A percentile compares a stretch with the other conserved stretches of the same genome.
Conservation (phyloP, 2,329 filamentous ascomycete genomes). For the Cladophialophora immunda region DNA sequence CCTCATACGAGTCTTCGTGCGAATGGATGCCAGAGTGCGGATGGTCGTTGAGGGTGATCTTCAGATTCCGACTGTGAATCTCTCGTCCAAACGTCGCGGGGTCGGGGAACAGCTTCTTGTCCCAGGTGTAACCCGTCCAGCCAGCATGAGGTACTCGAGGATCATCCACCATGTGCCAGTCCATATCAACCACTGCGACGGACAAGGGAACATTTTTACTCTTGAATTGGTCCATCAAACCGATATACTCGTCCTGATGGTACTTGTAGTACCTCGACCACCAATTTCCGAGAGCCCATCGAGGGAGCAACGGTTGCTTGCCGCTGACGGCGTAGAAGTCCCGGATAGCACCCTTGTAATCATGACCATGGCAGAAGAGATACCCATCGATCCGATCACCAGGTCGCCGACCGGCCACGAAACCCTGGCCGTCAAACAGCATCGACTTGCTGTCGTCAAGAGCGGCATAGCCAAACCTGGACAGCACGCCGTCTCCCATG, state of each 20-base stretch:
- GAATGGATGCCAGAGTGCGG: constrained; percentile 66
- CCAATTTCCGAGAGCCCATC: constrained; percentile 71
- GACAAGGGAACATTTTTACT: constrained; percentile 63
- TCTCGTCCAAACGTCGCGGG: constrained; percentile 61
- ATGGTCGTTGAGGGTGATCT: constrained; percentile 68
- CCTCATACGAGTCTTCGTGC: constrained; percentile 65
- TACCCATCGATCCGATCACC: constrained; percentile 64
- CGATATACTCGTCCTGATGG: constrained; percentile 63
- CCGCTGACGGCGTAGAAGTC: constrained; percentile 66
- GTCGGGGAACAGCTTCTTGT: constrained; percentile 65
- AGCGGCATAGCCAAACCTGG: constrained; percentile 59
- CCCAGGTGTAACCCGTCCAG: constrained; percentile 72
- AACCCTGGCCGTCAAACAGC: constrained; percentile 64
- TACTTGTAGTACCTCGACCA: constrained; percentile 72
- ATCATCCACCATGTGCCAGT: constrained; percentile 68
- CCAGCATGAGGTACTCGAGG: constrained; percentile 58
- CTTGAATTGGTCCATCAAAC: constrained; percentile 65
- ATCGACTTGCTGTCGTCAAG: constrained; percentile 66
- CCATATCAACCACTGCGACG: constrained; percentile 71
- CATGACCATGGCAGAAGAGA: constrained; percentile 67
- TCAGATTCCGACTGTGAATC: constrained; percentile 62
- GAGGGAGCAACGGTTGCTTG: constrained; percentile 63
- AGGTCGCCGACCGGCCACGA: constrained; percentile 53
- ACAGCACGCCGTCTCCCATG: constrained; percentile 62
- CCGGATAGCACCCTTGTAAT: constrained; percentile 64